A percentile compares a stretch with the other conserved stretches of the same genome.
These are phyloP conservation scores for Pestalotiopsis sp. DNA, from an alignment of 2,329 filamentous ascomycete genomes.

Conservation along the genomic window DNA sequence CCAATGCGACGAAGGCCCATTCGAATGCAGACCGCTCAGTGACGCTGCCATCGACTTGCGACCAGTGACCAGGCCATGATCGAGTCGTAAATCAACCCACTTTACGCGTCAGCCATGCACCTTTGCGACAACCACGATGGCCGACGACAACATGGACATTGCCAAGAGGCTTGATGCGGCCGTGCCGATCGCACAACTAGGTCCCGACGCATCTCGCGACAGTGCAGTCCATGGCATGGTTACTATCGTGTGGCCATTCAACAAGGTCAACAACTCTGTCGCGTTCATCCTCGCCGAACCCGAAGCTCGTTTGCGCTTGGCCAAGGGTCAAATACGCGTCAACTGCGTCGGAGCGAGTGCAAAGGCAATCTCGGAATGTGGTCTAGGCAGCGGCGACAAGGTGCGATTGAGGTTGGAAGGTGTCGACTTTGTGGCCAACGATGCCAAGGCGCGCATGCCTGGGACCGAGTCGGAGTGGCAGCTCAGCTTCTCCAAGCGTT, in stretches of 20 bases:
- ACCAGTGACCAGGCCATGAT: background rate
- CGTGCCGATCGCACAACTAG: conserved; percentile 57
- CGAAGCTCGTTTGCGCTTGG: conserved; percentile 76
- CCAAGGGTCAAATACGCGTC: conserved; percentile 78
- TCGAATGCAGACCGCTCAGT: background rate
- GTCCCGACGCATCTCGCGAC: conserved; percentile 43
- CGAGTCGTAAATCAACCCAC: background rate
- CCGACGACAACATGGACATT: conserved; percentile 16
- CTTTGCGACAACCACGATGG: background rate
- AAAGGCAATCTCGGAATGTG: conserved; percentile 64
- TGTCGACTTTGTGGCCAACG: conserved; percentile 62
- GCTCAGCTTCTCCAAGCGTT: conserved; percentile 51
- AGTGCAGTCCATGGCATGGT: conserved; percentile 68
- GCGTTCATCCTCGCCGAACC: conserved; percentile 82
- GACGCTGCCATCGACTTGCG: background rate
- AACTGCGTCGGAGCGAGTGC: conserved; percentile 73
- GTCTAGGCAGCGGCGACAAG: conserved; percentile 76
- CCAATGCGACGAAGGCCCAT: background rate
- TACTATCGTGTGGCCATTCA: conserved; percentile 91
- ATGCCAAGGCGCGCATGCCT: conserved; percentile 44
- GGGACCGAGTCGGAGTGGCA: conserved; percentile 59
- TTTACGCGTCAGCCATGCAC: background rate
- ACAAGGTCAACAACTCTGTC: conserved; percentile 69
- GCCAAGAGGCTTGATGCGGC: conserved; percentile 21
- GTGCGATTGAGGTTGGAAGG: conserved; percentile 70